A percentile compares a stretch with the other conserved stretches of the same genome.
These are phyloP conservation scores for Pulveroboletus sp. DNA, from an alignment of 768 basidiomycete species.

Conservation along the genomic window DNA sequence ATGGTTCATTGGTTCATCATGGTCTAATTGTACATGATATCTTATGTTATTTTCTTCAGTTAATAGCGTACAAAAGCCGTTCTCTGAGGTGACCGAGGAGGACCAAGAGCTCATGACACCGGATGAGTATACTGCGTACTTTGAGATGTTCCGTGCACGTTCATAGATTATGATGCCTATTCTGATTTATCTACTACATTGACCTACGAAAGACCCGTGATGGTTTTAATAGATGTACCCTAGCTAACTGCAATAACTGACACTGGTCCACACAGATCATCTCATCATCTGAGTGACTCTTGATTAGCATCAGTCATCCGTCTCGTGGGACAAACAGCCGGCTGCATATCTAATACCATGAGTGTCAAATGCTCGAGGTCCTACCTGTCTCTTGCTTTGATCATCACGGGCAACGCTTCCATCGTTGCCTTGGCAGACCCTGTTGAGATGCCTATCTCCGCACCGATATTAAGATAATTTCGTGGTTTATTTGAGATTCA, in stretches of 20 bases:
- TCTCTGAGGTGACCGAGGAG: conserved; percentile 84
- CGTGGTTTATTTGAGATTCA: no score
- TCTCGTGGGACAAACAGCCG: background rate
- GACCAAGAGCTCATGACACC: conserved; percentile 91
- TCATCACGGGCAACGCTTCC: background rate
- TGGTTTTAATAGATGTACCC: conserved; percentile 16
- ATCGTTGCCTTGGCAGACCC: background rate
- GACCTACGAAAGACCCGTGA: conserved; percentile 5
- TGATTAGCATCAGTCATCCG: background rate
- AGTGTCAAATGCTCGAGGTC: background rate
- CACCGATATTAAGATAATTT: no score
- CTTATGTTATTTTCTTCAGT: conserved; percentile 41
- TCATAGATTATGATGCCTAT: conserved; percentile 11
- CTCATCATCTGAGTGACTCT: background rate
- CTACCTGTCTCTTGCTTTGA: background rate
- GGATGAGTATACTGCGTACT: conserved; percentile 85
- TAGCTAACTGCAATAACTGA: conserved; percentile 8
- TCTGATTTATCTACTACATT: conserved; percentile 6
- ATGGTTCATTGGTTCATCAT: conserved; percentile 18
- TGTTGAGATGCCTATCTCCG: background rate
- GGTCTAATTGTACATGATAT: background rate
- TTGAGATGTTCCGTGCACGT: conserved; percentile 58
- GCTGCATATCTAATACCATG: background rate
- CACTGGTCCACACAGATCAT: background rate
- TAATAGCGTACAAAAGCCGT: conserved; percentile 65